Percentiles rank a stretch among this genome's conserved stretches.
Conservation (phyloP, 2,329 filamentous ascomycete genomes). For the Colletotrichum ledebouriae region DNA sequence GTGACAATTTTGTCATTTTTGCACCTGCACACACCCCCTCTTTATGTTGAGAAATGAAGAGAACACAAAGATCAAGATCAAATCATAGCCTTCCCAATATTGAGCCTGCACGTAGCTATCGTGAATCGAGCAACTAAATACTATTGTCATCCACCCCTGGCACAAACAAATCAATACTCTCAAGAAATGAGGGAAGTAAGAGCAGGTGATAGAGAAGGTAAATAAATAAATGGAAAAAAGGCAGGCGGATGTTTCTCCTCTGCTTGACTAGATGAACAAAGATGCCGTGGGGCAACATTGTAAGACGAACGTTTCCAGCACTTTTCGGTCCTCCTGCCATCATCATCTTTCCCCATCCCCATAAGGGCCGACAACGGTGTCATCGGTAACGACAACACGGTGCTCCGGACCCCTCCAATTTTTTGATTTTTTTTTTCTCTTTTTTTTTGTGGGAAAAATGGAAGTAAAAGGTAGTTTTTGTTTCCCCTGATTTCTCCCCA, state of each 20-base stretch:
- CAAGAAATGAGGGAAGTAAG: background rate
- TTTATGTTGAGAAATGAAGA: too few species aligned
- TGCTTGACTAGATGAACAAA: constrained; percentile 44
- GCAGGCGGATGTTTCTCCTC: constrained; percentile 12
- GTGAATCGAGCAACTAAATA: constrained; percentile 24
- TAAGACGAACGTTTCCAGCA: constrained; percentile 41
- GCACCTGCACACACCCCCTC: too few species aligned
- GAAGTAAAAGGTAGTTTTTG: background rate
- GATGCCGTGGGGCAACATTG: constrained; percentile 52
- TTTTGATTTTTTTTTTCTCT: too few species aligned
- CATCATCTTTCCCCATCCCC: constrained; percentile 5
- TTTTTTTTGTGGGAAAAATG: background rate
- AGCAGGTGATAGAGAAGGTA: background rate
- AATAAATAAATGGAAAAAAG: constrained; percentile 21
- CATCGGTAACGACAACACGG: background rate
- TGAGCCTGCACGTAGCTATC: constrained; percentile 18
- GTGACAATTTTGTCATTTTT: background rate
- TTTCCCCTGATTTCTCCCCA: background rate
- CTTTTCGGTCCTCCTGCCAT: constrained; percentile 26
- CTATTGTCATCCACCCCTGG: constrained; percentile 23
- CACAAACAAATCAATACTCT: background rate
- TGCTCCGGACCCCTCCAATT: background rate
- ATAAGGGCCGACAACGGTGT: constrained; percentile 8
- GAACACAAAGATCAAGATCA: background rate
- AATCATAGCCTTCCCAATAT: constrained; percentile 29